Base-by-base conservation (phyloP, 305 asterid genomes). In the Fraxinus ornus region DNA sequence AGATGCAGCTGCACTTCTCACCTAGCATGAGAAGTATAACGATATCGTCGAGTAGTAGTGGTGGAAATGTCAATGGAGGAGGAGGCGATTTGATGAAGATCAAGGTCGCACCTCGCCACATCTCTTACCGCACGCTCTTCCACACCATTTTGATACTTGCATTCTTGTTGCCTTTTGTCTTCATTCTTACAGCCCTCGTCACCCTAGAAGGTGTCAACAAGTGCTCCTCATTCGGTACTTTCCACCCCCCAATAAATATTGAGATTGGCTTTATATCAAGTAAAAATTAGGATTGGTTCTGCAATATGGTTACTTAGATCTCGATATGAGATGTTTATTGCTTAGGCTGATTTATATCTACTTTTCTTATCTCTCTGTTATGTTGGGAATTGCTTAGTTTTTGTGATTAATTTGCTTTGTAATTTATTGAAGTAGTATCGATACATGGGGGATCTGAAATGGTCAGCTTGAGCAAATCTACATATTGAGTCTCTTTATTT, bases 121-220 rank as follows among this genome's bases (percentile, higher is more conserved):
- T 92, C 80, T 91, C 98, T 78, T 94, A 94, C 85, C 97, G 98
- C 86, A 94, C 93, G 41, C 89, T 94, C 87, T 94, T 96, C 84
- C 96, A 96, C 85, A 91, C 95, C 81, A 88, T 96, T 84, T 89
- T 96, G 78, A 82, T 94, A 62, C 92, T 96, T 52, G 98, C 98
- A 32, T 94, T 94, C 85, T 90, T 96, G 91, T 93, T 96, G 90
- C 99, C 99, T 8, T 94, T 96, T 84, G 93, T 94, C 84, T 94
- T 96, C 92, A 94, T 96, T 86, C 91, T 96, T 77, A 96, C 98
- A 57, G 99, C 98, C 62, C 83, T 92, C 75, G 92, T 96, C 89
- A 96, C 99, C 85, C 98, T 96, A 37, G 99, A 96, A 92, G 98
- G 99, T 83, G 97, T 92, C 93, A 96, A 93, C 87, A 96, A 96